A percentile compares a stretch with the other conserved stretches of the same genome.
These are phyloP conservation scores for Mucor circinelloides DNA, from an alignment of 371 early-diverging fungal genomes.

Conservation along the genomic window DNA sequence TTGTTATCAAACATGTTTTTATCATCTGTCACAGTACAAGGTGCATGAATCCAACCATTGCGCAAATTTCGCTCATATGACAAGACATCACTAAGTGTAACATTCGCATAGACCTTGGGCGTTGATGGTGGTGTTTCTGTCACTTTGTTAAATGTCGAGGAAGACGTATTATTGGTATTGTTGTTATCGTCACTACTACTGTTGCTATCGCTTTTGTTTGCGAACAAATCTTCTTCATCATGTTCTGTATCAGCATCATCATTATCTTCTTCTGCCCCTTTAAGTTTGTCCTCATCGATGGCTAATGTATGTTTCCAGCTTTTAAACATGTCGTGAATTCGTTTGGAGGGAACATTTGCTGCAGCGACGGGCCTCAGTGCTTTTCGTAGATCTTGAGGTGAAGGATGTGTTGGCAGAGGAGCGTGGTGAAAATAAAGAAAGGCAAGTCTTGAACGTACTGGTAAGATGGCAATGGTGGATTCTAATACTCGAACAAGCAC, in stretches of 20 bases:
- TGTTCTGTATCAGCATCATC: neutral
- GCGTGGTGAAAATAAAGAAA: slow-evolving; percentile 36
- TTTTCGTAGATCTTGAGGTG: slow-evolving; percentile 9
- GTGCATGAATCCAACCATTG: slow-evolving; percentile 28
- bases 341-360: neutral
- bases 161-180: neutral
- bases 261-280: neutral
- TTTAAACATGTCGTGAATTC: slow-evolving; percentile 27
- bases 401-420: slow-evolving; percentile 9
- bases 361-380: neutral
- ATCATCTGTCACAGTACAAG: slow-evolving; percentile 15
- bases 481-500: slow-evolving; percentile 33
- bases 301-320: slow-evolving; percentile 15
- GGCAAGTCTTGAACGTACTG: slow-evolving; percentile 29
- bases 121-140: neutral
- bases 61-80: slow-evolving; percentile 2
- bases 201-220: neutral
- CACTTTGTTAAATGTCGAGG: neutral
- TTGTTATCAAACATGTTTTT: slow-evolving; percentile 1
- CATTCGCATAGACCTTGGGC: neutral
- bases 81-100: slow-evolving; percentile 21
- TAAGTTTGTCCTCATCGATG: neutral
- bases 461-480: slow-evolving; percentile 31
- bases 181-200: neutral
- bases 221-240: neutral